Conservation (phyloP, 768 basidiomycete species). For the Tricholoma hemisulphureum region DNA sequence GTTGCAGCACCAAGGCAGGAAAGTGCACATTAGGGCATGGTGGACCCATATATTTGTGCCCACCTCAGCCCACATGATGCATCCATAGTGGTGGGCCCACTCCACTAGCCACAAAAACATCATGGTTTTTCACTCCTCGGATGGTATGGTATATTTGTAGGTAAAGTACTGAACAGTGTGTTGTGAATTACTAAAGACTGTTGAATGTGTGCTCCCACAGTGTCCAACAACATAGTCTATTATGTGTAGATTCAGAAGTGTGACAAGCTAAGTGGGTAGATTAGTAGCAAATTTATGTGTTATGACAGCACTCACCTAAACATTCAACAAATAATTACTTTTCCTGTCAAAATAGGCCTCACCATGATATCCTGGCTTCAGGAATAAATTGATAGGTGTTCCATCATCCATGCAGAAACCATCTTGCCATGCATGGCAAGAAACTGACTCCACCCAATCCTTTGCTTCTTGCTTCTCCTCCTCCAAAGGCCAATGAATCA, state of each 20-base stretch:
- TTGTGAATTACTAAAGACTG: too few relatives aligned
- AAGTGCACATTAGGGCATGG: too few relatives aligned
- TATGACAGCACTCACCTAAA: conserved; percentile 10
- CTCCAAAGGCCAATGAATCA: neutral
- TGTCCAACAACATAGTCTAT: conserved; percentile 34
- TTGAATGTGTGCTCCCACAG: conserved; percentile 35
- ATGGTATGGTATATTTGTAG: too few relatives aligned
- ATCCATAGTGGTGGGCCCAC: too few relatives aligned
- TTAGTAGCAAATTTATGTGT: conserved; percentile 1
- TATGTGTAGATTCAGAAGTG: conserved; percentile 31
- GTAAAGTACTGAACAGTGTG: too few relatives aligned
- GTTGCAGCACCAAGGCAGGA: too few relatives aligned
- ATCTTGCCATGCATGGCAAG: neutral
- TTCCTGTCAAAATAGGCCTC: conserved; percentile 27
- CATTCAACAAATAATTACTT: conserved; percentile 23
- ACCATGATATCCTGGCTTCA: conserved; percentile 20
- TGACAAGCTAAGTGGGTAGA: conserved; percentile 23
- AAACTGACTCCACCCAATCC: neutral
- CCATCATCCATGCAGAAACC: neutral
- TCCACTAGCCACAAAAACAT: too few relatives aligned
- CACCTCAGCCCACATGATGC: too few relatives aligned
- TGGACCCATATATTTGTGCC: too few relatives aligned
- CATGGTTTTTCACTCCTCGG: too few relatives aligned
- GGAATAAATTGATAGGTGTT: conserved; percentile 7
- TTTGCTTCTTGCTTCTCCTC: neutral